phyloP scores from a whole-genome alignment of 1,284 basidiomycete species.

The Lentinus polychrous region DNA sequence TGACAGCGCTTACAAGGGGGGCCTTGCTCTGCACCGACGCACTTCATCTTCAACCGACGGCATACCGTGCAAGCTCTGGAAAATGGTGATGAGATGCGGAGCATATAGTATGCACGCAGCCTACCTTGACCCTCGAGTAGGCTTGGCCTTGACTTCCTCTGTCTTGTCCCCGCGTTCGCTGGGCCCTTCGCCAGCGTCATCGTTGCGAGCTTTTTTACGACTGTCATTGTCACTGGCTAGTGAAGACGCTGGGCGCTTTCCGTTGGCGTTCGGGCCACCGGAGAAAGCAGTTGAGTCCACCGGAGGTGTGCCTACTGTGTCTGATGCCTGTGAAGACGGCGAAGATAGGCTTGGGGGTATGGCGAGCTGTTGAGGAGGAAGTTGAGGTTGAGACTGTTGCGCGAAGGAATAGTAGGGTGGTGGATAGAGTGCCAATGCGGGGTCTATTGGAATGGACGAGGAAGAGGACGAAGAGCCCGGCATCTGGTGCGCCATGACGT shows the following conservation, averaged over 20 bases:
- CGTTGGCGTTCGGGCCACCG: conserved; percentile 41
- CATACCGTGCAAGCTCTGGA: conserved; percentile 88
- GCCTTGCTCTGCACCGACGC: conserved; percentile 88
- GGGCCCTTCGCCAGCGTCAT: conserved; percentile 39
- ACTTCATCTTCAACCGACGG: conserved; percentile 97
- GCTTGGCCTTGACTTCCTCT: conserved; percentile 69
- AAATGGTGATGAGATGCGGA: conserved; percentile 5
- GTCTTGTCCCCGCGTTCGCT: conserved; percentile 53
- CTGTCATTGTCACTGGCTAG: conserved; percentile 36
- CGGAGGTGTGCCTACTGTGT: conserved; percentile 65
- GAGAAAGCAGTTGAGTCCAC: conserved; percentile 50
- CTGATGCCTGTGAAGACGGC: conserved; percentile 70
- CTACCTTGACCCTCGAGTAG: conserved; percentile 81
- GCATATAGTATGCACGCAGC: conserved; percentile 17
- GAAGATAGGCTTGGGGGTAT: conserved; percentile 28
- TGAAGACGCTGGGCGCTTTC: conserved; percentile 59
- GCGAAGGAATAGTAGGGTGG: conserved; percentile 48
- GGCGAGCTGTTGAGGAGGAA: conserved; percentile 23
- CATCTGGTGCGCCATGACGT: conserved; percentile 27
- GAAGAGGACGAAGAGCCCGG: conserved; percentile 54
- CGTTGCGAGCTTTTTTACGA: conserved; percentile 54
- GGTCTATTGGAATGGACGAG: conserved; percentile 53
- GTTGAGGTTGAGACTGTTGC: conserved; percentile 29
- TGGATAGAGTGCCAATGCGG: conserved; percentile 55
- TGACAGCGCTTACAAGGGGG: conserved; percentile 86